Conservation (phyloP, 2,329 filamentous ascomycete genomes). For the Trichoderma gracile region DNA sequence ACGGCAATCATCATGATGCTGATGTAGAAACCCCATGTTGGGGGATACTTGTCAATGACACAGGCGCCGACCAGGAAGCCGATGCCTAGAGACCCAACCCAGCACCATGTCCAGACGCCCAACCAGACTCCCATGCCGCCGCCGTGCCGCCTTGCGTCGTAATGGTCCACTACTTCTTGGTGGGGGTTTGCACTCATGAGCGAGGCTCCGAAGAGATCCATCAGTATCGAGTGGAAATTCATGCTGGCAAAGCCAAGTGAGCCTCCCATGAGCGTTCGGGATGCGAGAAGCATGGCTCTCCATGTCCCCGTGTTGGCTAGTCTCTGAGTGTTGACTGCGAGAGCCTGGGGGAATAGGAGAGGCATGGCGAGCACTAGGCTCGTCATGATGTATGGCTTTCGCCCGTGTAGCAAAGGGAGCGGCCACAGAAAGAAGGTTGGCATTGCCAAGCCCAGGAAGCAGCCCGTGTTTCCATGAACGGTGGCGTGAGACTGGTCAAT, state of each 20-base stretch:
- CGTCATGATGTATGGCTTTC: constrained; percentile 73
- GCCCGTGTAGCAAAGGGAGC: constrained; percentile 70
- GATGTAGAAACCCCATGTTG: constrained; percentile 75
- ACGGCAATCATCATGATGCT: constrained; percentile 66
- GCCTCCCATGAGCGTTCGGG: constrained; percentile 66
- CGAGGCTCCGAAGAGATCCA: constrained; percentile 75
- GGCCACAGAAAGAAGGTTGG: constrained; percentile 73
- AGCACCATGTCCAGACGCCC: constrained; percentile 76
- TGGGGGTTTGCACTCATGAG: constrained; percentile 72
- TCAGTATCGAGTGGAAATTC: constrained; percentile 70
- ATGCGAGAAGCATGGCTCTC: constrained; percentile 61
- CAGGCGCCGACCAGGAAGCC: constrained; percentile 72
- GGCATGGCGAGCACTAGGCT: constrained; percentile 70
- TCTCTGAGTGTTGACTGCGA: constrained; percentile 60
- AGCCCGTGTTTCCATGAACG: constrained; percentile 71
- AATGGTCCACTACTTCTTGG: constrained; percentile 66
- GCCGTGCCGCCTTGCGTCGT: constrained; percentile 71
- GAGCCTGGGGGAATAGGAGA: constrained; percentile 72
- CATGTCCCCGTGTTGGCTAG: constrained; percentile 58
- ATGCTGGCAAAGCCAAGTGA: constrained; percentile 74
- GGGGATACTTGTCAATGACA: constrained; percentile 64
- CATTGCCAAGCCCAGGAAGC: constrained; percentile 70
- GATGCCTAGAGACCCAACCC: constrained; percentile 68
- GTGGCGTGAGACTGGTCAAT: constrained; percentile 67
- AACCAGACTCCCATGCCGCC: constrained; percentile 81